Conservation (phyloP, 371 early-diverging fungal species). For the Mucor circinelloides region DNA sequence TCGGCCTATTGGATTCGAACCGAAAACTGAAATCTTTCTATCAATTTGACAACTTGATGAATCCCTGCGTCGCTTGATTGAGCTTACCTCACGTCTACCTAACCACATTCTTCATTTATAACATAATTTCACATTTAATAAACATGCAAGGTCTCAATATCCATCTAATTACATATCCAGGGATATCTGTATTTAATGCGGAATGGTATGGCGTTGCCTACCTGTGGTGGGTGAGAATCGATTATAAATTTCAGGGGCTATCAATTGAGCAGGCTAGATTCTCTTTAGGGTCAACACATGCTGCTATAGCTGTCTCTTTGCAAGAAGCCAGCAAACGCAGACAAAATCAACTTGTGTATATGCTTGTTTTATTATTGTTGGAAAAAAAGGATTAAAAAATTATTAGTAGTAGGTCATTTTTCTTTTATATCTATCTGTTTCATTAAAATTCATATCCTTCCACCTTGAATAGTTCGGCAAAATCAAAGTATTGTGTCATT, state of each 20-base stretch:
- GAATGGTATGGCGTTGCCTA: not conserved
- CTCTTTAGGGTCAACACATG: too few species aligned
- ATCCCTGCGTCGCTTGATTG: slow-evolving; percentile 1
- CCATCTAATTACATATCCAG: not conserved
- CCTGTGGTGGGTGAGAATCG: not conserved
- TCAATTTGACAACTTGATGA: not conserved
- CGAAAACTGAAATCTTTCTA: slow-evolving; percentile 4
- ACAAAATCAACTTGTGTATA: not conserved
- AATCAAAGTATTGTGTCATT: slow-evolving; percentile 79
- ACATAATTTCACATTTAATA: not conserved
- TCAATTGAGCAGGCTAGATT: too few species aligned
- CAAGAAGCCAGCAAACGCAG: too few species aligned
- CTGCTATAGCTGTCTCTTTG: too few species aligned
- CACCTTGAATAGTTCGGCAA: slow-evolving; percentile 83
- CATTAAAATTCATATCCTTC: slow-evolving; percentile 73
- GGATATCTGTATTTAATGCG: not conserved
- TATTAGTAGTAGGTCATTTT: not conserved
- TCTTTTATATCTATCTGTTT: not conserved
- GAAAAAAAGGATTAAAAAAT: not conserved
- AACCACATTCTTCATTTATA: not conserved
- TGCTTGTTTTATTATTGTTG: not conserved
- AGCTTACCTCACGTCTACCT: not conserved
- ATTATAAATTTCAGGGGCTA: too few species aligned
- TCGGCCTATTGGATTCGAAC: slow-evolving; percentile 47
- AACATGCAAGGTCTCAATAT: not conserved